phyloP scores from a whole-genome alignment of 1,284 basidiomycete genomes.

The Ustilago cynodontis region DNA sequence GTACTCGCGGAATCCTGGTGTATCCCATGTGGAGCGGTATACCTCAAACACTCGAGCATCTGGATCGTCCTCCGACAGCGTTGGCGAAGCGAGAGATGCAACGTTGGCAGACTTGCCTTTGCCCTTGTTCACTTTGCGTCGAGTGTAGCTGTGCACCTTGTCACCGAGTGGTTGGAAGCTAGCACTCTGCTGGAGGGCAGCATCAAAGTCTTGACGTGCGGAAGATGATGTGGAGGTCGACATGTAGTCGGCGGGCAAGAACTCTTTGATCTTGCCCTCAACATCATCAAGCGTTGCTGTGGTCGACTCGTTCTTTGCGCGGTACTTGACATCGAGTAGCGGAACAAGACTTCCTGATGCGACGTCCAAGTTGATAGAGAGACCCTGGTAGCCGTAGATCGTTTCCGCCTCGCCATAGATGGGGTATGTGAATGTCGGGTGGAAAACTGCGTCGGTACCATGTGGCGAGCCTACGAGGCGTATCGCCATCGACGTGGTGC shows the following conservation, averaged over 20 bases:
- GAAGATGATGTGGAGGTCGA: conserved; percentile 25
- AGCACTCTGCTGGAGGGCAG: conserved; percentile 72
- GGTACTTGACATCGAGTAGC: conserved; percentile 55
- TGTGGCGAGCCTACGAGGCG: conserved; percentile 53
- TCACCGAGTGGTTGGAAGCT: conserved; percentile 83
- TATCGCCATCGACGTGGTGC: conserved; percentile 59
- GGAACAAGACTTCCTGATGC: conserved; percentile 85
- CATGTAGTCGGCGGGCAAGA: conserved; percentile 78
- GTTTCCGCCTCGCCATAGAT: conserved; percentile 92
- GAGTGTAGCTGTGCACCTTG: conserved; percentile 81
- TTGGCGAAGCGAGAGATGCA: conserved; percentile 45
- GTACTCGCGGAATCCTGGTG: conserved; percentile 90
- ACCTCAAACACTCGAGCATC: conserved; percentile 60
- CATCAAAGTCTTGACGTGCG: conserved; percentile 75
- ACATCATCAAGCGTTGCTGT: conserved; percentile 85
- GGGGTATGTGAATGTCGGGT: conserved; percentile 66
- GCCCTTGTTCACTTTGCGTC: conserved; percentile 62
- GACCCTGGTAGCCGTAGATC: conserved; percentile 89
- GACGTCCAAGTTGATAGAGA: conserved; percentile 78
- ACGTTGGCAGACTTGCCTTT: conserved; percentile 73
- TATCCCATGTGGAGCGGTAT: conserved; percentile 78
- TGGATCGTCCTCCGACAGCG: conserved; percentile 62
- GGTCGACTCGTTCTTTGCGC: conserved; percentile 69
- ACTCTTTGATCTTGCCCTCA: conserved; percentile 80
- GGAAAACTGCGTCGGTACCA: conserved; percentile 50